Evolutionary conservation across 2,329 filamentous ascomycete species (phyloP).

Genomic region (Xylaria hypoxylon): DNA sequence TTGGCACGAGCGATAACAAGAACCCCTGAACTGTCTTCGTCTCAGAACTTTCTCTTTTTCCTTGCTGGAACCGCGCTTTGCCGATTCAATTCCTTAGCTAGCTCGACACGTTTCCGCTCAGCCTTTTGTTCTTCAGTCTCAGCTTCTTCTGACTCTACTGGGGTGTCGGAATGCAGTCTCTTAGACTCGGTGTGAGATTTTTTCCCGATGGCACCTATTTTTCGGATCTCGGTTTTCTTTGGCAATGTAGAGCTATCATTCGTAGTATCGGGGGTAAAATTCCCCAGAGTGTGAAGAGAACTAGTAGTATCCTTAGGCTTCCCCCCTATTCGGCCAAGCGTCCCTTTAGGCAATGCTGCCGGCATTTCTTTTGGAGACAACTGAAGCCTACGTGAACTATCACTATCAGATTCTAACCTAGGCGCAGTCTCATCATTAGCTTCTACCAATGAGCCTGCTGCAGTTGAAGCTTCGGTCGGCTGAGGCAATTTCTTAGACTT

Average conservation of each 20-base stretch:
- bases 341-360: slow-evolving; percentile 34
- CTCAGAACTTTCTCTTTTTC: slow-evolving; percentile 68
- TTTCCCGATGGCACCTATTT: slow-evolving; percentile 46
- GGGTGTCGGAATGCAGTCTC: slow-evolving; percentile 33
- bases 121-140: slow-evolving; percentile 55
- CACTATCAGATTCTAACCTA: slow-evolving; percentile 36
- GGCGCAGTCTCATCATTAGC: slow-evolving; percentile 45
- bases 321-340: slow-evolving; percentile 46
- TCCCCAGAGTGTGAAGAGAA: slow-evolving; percentile 21
- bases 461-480: slow-evolving; percentile 41
- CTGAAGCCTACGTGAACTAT: slow-evolving; percentile 12
- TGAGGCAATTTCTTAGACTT: slow-evolving; percentile 48
- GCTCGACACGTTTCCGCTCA: slow-evolving; percentile 63
- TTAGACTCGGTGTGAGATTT: slow-evolving; percentile 39
- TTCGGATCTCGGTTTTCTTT: slow-evolving; percentile 36
- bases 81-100: slow-evolving; percentile 62
- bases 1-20: background rate
- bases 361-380: slow-evolving; percentile 22
- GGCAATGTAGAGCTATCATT: slow-evolving; percentile 32
- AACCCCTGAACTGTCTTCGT: background rate
- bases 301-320: slow-evolving; percentile 35
- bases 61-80: slow-evolving; percentile 63
- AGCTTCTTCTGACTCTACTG: slow-evolving; percentile 38
- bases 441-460: slow-evolving; percentile 36
- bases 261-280: slow-evolving; percentile 9